Base-by-base conservation (phyloP, 345 rosid species). In the Leavenworthia alabamica region DNA sequence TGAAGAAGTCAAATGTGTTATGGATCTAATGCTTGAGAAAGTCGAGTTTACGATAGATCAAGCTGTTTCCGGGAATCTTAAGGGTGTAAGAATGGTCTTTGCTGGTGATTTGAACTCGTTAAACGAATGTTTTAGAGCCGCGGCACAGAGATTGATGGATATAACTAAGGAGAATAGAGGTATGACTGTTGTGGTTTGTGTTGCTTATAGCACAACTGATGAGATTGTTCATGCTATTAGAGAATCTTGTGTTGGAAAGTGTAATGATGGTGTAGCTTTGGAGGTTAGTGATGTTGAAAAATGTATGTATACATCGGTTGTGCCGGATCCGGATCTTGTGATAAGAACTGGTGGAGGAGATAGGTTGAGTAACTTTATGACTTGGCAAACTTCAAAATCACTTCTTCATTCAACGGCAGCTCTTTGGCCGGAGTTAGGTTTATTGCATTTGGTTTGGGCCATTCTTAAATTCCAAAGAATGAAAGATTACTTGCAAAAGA, bases 201-300 rank as follows among this genome's bases (percentile, higher is more conserved):
- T 72, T 73, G 85, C 57, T 46, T 87, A 69, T 81, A 89, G 86
- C 59, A 77, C 96, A n/a, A 58, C 63, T 3, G 77, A 85, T 29
- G 97, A 90, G 81, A 90, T 90, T 42, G 77, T 90, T 62, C 79
- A 81, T 22, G 87, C 97, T 14, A 83, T 83, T 16, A 47, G 79
- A 60, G 83, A 78, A 42, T 85, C 89, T 20, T 87, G 88, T 62
- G 59, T 64, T 26, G 70, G 44, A 8, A 85, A 80, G 44, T 62
- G 62, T 46, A 12, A 12, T 12, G 19, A 2, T 62, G 49, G 43
- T 28, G 9, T 15, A 9, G 51, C 47, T 63, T 22, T 81, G 73
- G 59, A 73, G 46, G 65, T 75, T 41, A 70, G 41, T 13, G 84
- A 80, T 46, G 56, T 81, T 24, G 86, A 81, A 71, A 76, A 73